These are phyloP conservation scores for Eucalyptus dawsonii DNA, from an alignment of 345 rosid species.

Conservation along the genomic window DNA sequence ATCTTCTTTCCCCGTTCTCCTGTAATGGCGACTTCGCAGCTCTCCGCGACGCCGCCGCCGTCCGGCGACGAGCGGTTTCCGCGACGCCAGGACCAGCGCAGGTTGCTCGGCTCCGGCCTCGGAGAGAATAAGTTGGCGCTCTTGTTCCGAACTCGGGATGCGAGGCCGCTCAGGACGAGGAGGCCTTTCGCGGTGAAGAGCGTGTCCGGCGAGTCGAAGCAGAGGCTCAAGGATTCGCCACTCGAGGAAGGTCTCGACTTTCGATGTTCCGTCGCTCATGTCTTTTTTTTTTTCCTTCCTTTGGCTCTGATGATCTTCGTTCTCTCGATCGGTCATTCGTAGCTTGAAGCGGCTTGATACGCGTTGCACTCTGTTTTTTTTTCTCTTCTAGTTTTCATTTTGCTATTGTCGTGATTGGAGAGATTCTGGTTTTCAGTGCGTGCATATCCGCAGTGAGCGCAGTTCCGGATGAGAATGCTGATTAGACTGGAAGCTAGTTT, in stretches of 20 bases:
- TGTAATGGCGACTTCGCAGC: not conserved
- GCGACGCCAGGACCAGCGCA: not conserved
- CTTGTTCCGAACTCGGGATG: not conserved
- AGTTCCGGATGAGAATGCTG: not conserved
- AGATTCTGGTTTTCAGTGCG: not conserved
- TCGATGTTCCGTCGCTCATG: not conserved
- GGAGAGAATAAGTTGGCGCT: not conserved
- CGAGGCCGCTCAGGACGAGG: not conserved
- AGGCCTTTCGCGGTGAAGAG: slow-evolving; percentile 8
- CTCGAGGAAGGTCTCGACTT: slow-evolving; percentile 4
- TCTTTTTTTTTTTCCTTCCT: too few species aligned
- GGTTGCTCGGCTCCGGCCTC: not conserved
- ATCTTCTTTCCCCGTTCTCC: not conserved
- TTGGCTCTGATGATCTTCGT: not conserved
- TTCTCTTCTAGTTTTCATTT: not conserved
- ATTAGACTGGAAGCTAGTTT: not conserved
- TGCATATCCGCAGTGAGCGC: not conserved
- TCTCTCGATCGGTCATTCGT: not conserved
- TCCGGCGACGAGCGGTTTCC: not conserved
- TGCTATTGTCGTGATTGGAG: not conserved
- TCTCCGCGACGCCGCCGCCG: not conserved
- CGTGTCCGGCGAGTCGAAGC: slow-evolving; percentile 20
- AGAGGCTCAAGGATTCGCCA: slow-evolving; percentile 7
- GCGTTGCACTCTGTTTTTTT: not conserved
- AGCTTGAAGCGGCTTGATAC: not conserved